These are phyloP conservation scores for Hordeum marinum DNA, from an alignment of 176 grass and related monocot species.

Conservation along the genomic window DNA sequence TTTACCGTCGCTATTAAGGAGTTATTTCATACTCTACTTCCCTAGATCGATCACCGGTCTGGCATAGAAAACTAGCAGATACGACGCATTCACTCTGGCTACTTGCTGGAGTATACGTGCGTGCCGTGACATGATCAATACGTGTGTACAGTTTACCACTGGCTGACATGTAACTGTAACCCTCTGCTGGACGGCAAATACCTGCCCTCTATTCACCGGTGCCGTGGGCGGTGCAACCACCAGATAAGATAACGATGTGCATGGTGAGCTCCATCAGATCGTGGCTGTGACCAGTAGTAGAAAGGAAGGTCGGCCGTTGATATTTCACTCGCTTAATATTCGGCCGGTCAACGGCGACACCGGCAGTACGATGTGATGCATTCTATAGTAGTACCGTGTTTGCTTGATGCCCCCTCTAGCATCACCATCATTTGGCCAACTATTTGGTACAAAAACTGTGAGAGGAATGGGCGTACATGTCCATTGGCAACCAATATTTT, in stretches of 20 bases:
- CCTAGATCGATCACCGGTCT: not conserved
- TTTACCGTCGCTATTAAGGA: not conserved
- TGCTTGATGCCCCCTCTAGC: too few relatives aligned
- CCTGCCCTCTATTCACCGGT: slow-evolving; percentile 16
- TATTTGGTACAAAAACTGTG: too few relatives aligned
- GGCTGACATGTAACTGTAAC: too few relatives aligned
- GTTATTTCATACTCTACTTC: not conserved
- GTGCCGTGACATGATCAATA: not conserved
- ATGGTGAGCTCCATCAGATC: not conserved
- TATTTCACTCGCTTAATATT: not conserved
- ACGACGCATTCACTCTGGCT: not conserved
- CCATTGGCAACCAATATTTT: too few relatives aligned
- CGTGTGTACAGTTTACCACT: not conserved
- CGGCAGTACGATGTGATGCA: not conserved
- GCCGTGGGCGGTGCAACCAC: slow-evolving; percentile 34
- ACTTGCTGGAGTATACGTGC: not conserved
- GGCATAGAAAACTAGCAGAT: not conserved
- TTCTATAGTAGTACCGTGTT: too few relatives aligned
- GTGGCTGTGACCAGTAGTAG: not conserved
- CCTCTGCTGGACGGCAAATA: slow-evolving; percentile 5
- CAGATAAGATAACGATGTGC: not conserved
- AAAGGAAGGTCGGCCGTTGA: not conserved
- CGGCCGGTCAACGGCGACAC: not conserved
- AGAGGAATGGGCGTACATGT: too few relatives aligned
- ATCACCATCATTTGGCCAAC: too few relatives aligned